Base-by-base conservation (phyloP, 805 yeast species). In the Ogataea trehalophila region DNA sequence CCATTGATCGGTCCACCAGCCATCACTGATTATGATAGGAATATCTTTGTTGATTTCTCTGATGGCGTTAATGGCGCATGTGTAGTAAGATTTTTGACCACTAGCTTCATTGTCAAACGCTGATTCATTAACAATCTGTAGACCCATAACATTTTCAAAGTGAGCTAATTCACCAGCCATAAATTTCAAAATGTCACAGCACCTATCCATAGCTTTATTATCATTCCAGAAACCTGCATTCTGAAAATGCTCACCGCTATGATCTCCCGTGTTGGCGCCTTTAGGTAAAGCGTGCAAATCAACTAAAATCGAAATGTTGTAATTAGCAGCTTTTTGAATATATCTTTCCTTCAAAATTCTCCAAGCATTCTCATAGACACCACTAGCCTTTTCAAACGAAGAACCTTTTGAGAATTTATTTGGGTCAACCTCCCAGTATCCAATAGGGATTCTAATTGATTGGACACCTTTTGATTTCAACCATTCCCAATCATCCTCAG, bases 251-350 rank as follows among this genome's bases (percentile, higher is more conserved):
- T 81, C 83, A 9, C 98, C 98, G 56, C 92, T 81, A 63, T 91
- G 97, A 42, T 83, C 87, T 33, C 83, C 85, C 1, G 81, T 76
- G 60, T 94, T 92, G 22, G 97, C 97, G 35, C 97, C 97, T 14
- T 88, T 89, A 5, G 97, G 97, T 9, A 92, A 66, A 0, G 86
- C 97, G 66, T 94, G 98, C 39, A 92, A 58, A 65, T 92, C 98
- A 15, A 92, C 76, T 45, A 92, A 58, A 0, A 92, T 81, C 13
- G 89, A 85, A 48, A 92, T 92, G 31, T 76, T 72, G 55, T 80
- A 66, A 17, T 71, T 50, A 0, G 62, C 74, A 1, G 97, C 97
- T 44, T 71, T 76, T 40, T 73, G 71, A 38, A 90, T 72, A 46
- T 80, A 72, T 7, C 49, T 23, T 26, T 64, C 51, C 62, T 79